Base-by-base conservation (phyloP, 495 filamentous ascomycete genomes). In the Talaromyces wortmannii region DNA sequence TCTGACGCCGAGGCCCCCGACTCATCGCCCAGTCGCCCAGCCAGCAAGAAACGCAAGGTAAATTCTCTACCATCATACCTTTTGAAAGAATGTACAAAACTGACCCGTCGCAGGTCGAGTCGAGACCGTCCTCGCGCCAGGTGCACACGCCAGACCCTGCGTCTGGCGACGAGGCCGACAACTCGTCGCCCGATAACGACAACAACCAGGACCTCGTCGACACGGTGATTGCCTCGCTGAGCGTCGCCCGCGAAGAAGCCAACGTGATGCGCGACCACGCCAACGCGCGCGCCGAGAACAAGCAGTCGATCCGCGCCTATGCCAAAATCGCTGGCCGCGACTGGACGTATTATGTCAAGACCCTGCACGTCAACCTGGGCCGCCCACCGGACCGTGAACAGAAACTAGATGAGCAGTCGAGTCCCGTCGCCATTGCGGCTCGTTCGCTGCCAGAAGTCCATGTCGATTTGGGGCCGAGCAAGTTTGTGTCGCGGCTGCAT, bases 331-430 rank as follows among this genome's bases (percentile, higher is more conserved):
- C 90, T 40, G 94, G 91, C 33, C 80, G 83, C 53, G 87, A 90
- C 62, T 98, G 94, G 94, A 96, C 92, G 8, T 98, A 90, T 70
- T 97, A 91, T 67, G 84, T 97, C 58, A 88, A 86, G 58, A 83
- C 83, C 30, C 78, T 91, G 47, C 78, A 81, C 52, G 82, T 95
- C 64, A 86, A 87, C 55, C 95, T 98, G 60, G 94, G 94, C 11
- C 84, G 92, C 57, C 84, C 86, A 31, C 83, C 87, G 17, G 88
- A 92, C 57, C 67, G 75, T 45, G 74, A 76, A 51, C 70, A 67
- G 58, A 67, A 68, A 52, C 63, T 69, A 11, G 63, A 68, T 48
- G 73, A 74, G 48, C 70, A 76, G 56, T 76, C 71, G 16, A 75
- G 74, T 56, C 70, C 71, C 55, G 70, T 71, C 36, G 66, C 70